A percentile compares a stretch with the other conserved stretches of the same genome.
Conservation (phyloP, 2,329 filamentous ascomycete species). For the Fusarium beomiforme region DNA sequence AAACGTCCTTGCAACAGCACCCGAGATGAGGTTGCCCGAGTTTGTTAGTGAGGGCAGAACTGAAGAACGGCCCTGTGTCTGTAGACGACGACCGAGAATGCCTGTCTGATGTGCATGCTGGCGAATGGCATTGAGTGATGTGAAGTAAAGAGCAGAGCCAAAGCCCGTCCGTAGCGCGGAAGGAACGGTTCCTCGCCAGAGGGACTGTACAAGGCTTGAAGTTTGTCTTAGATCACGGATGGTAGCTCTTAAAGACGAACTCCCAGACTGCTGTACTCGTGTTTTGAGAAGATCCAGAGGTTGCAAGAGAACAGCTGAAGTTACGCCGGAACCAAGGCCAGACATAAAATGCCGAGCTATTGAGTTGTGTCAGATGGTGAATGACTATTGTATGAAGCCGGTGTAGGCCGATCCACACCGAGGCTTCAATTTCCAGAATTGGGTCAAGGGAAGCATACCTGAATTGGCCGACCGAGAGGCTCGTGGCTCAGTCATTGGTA, state of each 20-base stretch:
- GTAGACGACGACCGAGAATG: constrained; percentile 36
- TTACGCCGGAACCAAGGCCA: constrained; percentile 85
- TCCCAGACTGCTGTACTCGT: constrained; percentile 87
- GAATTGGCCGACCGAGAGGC: constrained; percentile 38
- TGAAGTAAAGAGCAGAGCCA: constrained; percentile 94
- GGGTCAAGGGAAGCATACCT: constrained; percentile 35
- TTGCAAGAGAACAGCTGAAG: constrained; percentile 90
- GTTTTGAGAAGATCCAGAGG: constrained; percentile 97
- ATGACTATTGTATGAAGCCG: background rate
- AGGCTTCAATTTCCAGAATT: background rate
- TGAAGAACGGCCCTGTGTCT: constrained; percentile 62
- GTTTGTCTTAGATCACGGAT: constrained; percentile 60
- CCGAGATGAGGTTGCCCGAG: constrained; percentile 84
- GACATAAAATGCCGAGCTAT: constrained; percentile 87
- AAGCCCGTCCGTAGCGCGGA: constrained; percentile 94
- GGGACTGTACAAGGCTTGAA: constrained; percentile 70
- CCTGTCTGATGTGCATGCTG: constrained; percentile 61
- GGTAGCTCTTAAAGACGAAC: constrained; percentile 66
- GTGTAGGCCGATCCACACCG: background rate
- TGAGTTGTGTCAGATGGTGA: constrained; percentile 29
- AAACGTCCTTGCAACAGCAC: constrained; percentile 83
- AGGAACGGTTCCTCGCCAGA: constrained; percentile 94
- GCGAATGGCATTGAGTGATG: constrained; percentile 84
- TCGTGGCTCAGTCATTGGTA: constrained; percentile 30
- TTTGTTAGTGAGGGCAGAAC: constrained; percentile 85